These are phyloP conservation scores for Scheffersomyces amazonensis DNA, from an alignment of 805 yeast genomes.

Conservation along the genomic window DNA sequence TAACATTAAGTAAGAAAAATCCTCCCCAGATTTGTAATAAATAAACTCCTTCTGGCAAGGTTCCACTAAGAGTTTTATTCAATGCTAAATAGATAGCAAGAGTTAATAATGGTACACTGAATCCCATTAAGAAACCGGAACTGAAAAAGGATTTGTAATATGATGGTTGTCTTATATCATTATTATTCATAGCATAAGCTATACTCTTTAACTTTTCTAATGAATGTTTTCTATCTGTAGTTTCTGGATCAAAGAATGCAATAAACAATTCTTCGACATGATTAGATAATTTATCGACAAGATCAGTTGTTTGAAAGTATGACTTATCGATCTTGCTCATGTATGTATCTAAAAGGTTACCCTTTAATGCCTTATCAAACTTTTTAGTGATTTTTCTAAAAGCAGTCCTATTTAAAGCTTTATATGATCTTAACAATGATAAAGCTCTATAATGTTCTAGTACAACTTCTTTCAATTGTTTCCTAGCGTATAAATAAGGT, in stretches of 20 bases:
- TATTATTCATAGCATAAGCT: slow-evolving; percentile 35
- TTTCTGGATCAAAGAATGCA: slow-evolving; percentile 55
- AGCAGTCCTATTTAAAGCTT: slow-evolving; percentile 80
- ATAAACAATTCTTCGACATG: slow-evolving; percentile 70
- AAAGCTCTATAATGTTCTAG: slow-evolving; percentile 72
- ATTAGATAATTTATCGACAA: slow-evolving; percentile 58
- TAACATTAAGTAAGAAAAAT: slow-evolving; percentile 63
- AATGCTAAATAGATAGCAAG: slow-evolving; percentile 57
- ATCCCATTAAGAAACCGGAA: slow-evolving; percentile 69
- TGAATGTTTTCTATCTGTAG: slow-evolving; percentile 58
- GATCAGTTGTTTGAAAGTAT: slow-evolving; percentile 62
- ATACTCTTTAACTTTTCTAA: slow-evolving; percentile 59
- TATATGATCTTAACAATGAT: slow-evolving; percentile 66
- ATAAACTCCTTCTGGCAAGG: slow-evolving; percentile 53
- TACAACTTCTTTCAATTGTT: slow-evolving; percentile 66
- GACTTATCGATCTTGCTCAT: slow-evolving; percentile 55
- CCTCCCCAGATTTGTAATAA: slow-evolving; percentile 93
- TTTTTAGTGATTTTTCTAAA: slow-evolving; percentile 87
- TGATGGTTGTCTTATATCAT: slow-evolving; percentile 21
- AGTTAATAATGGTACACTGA: slow-evolving; percentile 64
- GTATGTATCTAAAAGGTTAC: slow-evolving; percentile 42
- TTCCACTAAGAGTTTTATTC: slow-evolving; percentile 30
- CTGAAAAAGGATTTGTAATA: slow-evolving; percentile 49
- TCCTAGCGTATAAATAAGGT: slow-evolving; percentile 62
- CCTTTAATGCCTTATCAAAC: slow-evolving; percentile 70